Conservation (phyloP, 2,329 filamentous ascomycete species). For the Aspergillus aculeatinus region DNA sequence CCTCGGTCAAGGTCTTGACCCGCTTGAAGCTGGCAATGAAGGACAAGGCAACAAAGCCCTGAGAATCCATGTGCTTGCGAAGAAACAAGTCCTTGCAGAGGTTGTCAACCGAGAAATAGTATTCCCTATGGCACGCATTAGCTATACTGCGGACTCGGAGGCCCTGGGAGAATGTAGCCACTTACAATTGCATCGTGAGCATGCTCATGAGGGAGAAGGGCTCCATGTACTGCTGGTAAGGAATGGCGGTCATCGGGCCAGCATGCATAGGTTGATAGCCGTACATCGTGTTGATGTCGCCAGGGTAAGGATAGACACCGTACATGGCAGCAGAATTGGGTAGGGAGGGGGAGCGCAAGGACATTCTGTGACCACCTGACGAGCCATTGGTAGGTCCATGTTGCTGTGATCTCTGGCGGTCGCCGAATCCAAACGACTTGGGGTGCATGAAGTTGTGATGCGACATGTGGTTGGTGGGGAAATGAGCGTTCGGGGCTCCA, state of each 20-base stretch:
- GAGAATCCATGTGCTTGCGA: constrained; percentile 87
- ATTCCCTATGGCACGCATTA: constrained; percentile 64
- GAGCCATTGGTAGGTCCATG: constrained; percentile 37
- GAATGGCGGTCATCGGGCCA: constrained; percentile 55
- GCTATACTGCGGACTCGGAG: constrained; percentile 13
- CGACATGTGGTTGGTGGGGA: constrained; percentile 39
- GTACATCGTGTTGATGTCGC: constrained; percentile 55
- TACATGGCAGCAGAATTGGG: constrained; percentile 54
- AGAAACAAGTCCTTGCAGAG: constrained; percentile 90
- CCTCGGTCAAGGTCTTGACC: constrained; percentile 69
- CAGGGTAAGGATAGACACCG: constrained; percentile 42
- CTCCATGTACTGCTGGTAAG: constrained; percentile 59
- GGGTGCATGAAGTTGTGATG: constrained; percentile 42
- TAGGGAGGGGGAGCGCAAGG: constrained; percentile 62
- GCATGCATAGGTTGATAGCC: constrained; percentile 57
- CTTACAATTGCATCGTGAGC: constrained; percentile 61
- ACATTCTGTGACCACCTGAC: constrained; percentile 50
- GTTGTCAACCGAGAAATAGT: constrained; percentile 97
- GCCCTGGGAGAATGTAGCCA: constrained; percentile 6
- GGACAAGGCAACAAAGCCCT: constrained; percentile 81
- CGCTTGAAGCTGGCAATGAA: constrained; percentile 86
- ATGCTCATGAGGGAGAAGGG: constrained; percentile 57
- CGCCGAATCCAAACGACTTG: constrained; percentile 43
- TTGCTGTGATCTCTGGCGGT: constrained; percentile 45
- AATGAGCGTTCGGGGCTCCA: constrained; percentile 38